A percentile compares a stretch with the other conserved stretches of the same genome.
These are phyloP conservation scores for Sphagnum fallax DNA, from an alignment of 228 moss, liverwort and hornwort species.

Conservation along the genomic window DNA sequence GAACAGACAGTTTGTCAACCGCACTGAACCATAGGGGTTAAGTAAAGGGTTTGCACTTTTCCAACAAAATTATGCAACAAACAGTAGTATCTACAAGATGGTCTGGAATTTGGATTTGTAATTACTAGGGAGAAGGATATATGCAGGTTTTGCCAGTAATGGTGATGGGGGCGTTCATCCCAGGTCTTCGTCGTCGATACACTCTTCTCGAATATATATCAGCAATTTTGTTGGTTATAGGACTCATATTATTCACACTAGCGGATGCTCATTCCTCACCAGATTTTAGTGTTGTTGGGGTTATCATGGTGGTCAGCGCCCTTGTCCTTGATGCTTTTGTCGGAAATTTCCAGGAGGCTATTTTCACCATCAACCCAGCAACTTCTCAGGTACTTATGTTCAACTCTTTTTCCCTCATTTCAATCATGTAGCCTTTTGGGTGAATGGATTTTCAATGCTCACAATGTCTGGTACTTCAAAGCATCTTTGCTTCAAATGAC, in stretches of 20 bases:
- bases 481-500: background rate
- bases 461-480: no score
- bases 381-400: slow-evolving; percentile 61
- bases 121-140: background rate
- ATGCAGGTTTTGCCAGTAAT: slow-evolving; percentile 86
- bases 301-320: slow-evolving; percentile 81
- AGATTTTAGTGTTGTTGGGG: slow-evolving; percentile 72
- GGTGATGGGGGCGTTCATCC: slow-evolving; percentile 94
- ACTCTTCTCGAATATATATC: slow-evolving; percentile 67
- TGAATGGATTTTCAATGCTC: no score
- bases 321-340: slow-evolving; percentile 76
- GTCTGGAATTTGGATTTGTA: background rate
- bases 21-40: no score
- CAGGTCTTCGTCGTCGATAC: slow-evolving; percentile 73
- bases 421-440: no score
- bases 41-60: no score
- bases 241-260: slow-evolving; percentile 78
- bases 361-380: slow-evolving; percentile 73
- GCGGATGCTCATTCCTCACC: slow-evolving; percentile 92
- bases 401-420: background rate
- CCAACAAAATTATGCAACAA: no score
- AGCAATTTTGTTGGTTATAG: slow-evolving; percentile 71
- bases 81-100: background rate
- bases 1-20: no score
- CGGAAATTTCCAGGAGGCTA: slow-evolving; percentile 84